phyloP scores from a whole-genome alignment of 768 basidiomycete species.

The Trametes cubensis region DNA sequence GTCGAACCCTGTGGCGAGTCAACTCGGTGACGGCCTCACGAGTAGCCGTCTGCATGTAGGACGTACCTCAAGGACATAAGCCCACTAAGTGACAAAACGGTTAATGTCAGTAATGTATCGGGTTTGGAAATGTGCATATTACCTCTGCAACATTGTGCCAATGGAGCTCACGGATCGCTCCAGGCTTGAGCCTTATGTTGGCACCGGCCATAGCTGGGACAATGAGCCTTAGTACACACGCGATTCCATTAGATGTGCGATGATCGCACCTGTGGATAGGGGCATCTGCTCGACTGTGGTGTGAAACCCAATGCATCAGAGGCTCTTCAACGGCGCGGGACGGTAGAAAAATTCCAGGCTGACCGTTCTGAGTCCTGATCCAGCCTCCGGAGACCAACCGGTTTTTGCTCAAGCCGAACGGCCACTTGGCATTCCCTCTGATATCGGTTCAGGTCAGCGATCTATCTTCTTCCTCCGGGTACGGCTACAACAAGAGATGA shows the following conservation, averaged over 20 bases:
- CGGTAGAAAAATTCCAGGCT: neutral
- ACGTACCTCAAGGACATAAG: constrained; percentile 37
- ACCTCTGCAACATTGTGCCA: constrained; percentile 40
- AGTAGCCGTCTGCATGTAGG: too few relatives aligned
- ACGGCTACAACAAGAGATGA: neutral
- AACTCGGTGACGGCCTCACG: neutral
- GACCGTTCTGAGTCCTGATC: constrained; percentile 39
- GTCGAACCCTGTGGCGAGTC: constrained; percentile 42
- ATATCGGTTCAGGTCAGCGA: neutral
- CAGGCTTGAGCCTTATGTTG: constrained; percentile 41
- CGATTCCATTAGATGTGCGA: neutral
- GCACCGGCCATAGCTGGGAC: constrained; percentile 35
- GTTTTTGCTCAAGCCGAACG: constrained; percentile 38
- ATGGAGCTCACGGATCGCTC: constrained; percentile 41
- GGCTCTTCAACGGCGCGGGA: neutral
- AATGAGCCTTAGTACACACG: neutral
- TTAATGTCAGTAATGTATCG: neutral
- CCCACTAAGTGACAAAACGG: constrained; percentile 29
- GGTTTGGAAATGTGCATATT: neutral
- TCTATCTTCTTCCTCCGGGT: too few relatives aligned
- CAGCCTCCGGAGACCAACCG: constrained; percentile 40
- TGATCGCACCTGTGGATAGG: constrained; percentile 27
- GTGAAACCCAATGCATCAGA: neutral
- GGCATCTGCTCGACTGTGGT: constrained; percentile 34
- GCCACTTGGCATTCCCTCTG: constrained; percentile 37